Conservation (phyloP, 2,329 filamentous ascomycete genomes). For the Phialocephala subalpina region DNA sequence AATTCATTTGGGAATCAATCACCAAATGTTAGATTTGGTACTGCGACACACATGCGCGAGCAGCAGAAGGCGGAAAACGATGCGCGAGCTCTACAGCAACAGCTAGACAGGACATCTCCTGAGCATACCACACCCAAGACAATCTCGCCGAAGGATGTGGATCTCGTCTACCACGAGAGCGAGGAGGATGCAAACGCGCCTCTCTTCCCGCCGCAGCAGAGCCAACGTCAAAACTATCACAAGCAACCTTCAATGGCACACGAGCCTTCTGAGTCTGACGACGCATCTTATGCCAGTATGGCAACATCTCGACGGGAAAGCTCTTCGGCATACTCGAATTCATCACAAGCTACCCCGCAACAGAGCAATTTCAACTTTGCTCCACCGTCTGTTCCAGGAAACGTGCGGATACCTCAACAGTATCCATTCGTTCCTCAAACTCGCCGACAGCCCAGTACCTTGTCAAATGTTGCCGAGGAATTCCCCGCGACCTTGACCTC, state of each 20-base stretch:
- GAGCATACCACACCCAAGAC: slow-evolving; percentile 72
- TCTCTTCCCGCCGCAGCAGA: slow-evolving; percentile 68
- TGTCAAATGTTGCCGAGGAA: slow-evolving; percentile 41
- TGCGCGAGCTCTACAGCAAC: slow-evolving; percentile 50
- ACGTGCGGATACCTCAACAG: slow-evolving; percentile 41
- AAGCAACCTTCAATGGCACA: slow-evolving; percentile 37
- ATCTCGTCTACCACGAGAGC: slow-evolving; percentile 82
- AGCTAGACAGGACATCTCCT: slow-evolving; percentile 48
- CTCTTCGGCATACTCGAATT: slow-evolving; percentile 43
- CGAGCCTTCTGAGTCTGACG: slow-evolving; percentile 43
- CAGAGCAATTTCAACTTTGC: slow-evolving; percentile 54
- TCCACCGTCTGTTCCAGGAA: slow-evolving; percentile 47
- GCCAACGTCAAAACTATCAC: slow-evolving; percentile 50
- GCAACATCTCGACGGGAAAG: slow-evolving; percentile 49
- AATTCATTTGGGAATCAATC: slow-evolving; percentile 47
- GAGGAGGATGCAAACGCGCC: slow-evolving; percentile 76
- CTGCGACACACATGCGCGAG: slow-evolving; percentile 67
- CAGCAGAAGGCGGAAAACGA: slow-evolving; percentile 68
- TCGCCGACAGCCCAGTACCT: slow-evolving; percentile 36
- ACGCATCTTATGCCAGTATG: slow-evolving; percentile 51
- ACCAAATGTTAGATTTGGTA: slow-evolving; percentile 54
- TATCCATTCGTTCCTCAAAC: slow-evolving; percentile 43
- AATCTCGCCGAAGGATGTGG: slow-evolving; percentile 92
- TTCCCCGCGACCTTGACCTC: slow-evolving; percentile 45
- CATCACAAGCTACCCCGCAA: slow-evolving; percentile 40